Percentiles rank a stretch among this genome's conserved stretches.
phyloP scores from a whole-genome alignment of 441 rosid genomes.

The Omphalea diandra region DNA sequence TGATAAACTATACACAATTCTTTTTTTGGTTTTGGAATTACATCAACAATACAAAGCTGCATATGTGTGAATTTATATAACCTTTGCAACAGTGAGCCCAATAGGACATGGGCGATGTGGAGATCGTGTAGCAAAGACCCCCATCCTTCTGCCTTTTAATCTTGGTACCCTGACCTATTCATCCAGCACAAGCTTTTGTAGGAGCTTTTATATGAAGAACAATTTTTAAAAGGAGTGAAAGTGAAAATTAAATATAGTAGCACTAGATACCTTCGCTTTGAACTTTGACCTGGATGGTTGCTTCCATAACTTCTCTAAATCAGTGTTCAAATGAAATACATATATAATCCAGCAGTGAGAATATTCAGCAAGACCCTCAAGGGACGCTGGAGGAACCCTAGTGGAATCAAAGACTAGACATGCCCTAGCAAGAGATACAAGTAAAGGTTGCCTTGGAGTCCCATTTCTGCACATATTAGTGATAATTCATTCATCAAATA shows the following conservation, averaged over 20 bases:
- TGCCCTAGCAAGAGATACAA: slow-evolving; percentile 72
- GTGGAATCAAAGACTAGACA: slow-evolving; percentile 59
- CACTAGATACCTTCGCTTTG: slow-evolving; percentile 69
- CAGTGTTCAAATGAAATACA: slow-evolving; percentile 90
- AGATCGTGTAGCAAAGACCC: slow-evolving; percentile 87
- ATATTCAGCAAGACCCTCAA: slow-evolving; percentile 82
- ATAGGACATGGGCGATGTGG: slow-evolving; percentile 93
- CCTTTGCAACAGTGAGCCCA: slow-evolving; percentile 92
- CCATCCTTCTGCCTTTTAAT: slow-evolving; percentile 71
- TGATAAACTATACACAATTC: not conserved
- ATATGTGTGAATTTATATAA: slow-evolving; percentile 20
- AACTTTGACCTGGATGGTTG: slow-evolving; percentile 81
- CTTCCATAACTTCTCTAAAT: slow-evolving; percentile 90
- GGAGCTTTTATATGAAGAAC: slow-evolving; percentile 26
- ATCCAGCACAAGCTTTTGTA: slow-evolving; percentile 34
- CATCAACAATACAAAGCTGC: not conserved
- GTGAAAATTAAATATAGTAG: not conserved
- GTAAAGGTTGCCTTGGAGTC: slow-evolving; percentile 81
- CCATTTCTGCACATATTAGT: slow-evolving; percentile 57
- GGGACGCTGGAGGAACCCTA: slow-evolving; percentile 87
- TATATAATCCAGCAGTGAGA: slow-evolving; percentile 93
- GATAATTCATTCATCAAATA: not conserved
- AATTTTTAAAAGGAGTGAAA: slow-evolving; percentile 2
- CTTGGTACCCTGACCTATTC: slow-evolving; percentile 88
- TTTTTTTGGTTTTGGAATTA: not conserved